These are phyloP conservation scores for Populus pruinosa DNA, from an alignment of 345 rosid genomes.

Conservation along the genomic window DNA sequence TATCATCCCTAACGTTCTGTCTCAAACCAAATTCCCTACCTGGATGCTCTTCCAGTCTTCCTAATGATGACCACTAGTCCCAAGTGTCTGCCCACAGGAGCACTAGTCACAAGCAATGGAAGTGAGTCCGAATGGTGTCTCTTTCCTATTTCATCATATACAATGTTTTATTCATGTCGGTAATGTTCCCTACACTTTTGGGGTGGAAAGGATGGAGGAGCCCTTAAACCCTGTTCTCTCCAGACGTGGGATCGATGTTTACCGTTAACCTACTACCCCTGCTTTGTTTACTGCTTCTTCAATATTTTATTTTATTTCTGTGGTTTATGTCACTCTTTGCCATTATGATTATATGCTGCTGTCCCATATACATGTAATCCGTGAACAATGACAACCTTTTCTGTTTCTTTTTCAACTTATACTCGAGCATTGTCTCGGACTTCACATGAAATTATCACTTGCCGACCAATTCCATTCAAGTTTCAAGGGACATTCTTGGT, in stretches of 20 bases:
- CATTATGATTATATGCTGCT: neutral
- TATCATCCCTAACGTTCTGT: no score
- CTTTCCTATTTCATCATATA: neutral
- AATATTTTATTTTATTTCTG: neutral
- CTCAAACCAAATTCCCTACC: no score
- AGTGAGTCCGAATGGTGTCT: neutral
- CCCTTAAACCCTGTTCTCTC: neutral
- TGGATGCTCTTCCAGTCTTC: no score
- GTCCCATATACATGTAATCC: neutral
- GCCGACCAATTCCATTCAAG: neutral
- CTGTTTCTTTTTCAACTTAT: neutral
- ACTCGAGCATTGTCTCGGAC: neutral
- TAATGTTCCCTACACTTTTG: neutral
- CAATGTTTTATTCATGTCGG: no score
- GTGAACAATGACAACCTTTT: neutral
- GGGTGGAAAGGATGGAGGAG: neutral
- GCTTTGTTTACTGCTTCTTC: neutral
- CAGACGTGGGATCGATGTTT: neutral
- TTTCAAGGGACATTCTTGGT: neutral
- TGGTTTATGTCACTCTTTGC: neutral
- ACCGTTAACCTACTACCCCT: neutral
- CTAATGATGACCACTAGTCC: no score
- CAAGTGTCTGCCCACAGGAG: no score
- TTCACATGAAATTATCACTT: neutral
- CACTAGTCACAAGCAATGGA: neutral